Evolutionary conservation across 2,329 filamentous ascomycete species (phyloP).

Genomic region (Penicillium sclerotiorum): DNA sequence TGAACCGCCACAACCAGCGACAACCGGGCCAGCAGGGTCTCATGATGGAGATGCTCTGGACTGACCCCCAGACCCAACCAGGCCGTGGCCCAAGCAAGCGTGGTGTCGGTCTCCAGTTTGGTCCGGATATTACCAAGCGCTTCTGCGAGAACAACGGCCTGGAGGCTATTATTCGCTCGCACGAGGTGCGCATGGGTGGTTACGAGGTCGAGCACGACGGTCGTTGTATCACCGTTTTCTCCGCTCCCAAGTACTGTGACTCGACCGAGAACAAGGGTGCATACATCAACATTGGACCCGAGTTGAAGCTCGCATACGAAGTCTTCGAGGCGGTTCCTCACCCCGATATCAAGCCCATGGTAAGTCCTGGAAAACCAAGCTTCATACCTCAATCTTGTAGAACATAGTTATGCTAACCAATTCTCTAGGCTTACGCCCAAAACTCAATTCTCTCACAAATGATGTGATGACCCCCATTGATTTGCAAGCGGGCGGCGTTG

Average conservation of each 20-base stretch:
- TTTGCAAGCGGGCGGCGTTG: conserved; percentile 27
- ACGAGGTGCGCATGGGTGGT: conserved; percentile 98
- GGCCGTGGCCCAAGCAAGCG: conserved; percentile 94
- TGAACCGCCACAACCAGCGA: conserved; percentile 85
- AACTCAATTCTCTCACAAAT: conserved; percentile 76
- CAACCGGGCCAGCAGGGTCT: conserved; percentile 91
- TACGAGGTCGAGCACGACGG: conserved; percentile 98
- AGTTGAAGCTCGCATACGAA: conserved; percentile 88
- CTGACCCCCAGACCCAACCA: conserved; percentile 83
- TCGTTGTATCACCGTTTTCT: conserved; percentile 97
- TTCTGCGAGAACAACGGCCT: conserved; percentile 97
- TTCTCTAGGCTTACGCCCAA: conserved; percentile 73
- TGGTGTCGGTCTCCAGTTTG: conserved; percentile 94
- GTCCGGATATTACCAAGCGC: conserved; percentile 90
- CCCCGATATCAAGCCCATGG: conserved; percentile 92
- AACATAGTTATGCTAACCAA: conserved; percentile 4
- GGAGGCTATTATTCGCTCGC: conserved; percentile 92
- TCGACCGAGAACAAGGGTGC: conserved; percentile 97
- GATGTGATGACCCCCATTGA: conserved; percentile 53
- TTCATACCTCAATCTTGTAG: background rate
- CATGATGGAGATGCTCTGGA: conserved; percentile 99
- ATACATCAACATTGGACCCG: conserved; percentile 93
- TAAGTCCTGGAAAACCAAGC: conserved; percentile 33
- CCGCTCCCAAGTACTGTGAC: conserved; percentile 95
- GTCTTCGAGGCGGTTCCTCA: conserved; percentile 97